These are phyloP conservation scores for Selenicereus undatus DNA, from an alignment of 148 eudicot genomes.

Conservation along the genomic window DNA sequence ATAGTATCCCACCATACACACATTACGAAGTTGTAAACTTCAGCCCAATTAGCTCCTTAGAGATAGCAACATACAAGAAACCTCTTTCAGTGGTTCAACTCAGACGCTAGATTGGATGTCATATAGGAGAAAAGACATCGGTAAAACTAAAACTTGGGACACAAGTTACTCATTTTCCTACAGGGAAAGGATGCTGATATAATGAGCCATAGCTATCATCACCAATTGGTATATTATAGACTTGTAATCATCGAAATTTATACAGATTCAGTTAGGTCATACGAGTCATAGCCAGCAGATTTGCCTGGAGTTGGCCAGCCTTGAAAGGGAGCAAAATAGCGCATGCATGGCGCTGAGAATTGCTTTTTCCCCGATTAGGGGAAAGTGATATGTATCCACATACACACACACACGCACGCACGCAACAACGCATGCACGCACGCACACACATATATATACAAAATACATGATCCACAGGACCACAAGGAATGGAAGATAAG, in stretches of 20 bases:
- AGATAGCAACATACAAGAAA: neutral
- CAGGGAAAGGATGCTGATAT: neutral
- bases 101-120: neutral
- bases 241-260: neutral
- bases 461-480: no score
- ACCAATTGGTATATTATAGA: no score
- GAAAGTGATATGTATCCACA: no score
- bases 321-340: neutral
- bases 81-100: neutral
- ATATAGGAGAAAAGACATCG: neutral
- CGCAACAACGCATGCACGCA: no score
- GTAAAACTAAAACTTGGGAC: neutral
- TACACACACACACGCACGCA: no score
- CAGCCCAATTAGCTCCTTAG: neutral
- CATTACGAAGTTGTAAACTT: neutral
- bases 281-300: neutral
- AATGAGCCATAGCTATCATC: neutral
- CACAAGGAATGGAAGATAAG: no score
- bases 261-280: neutral
- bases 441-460: no score
- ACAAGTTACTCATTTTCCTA: no score
- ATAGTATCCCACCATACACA: neutral
- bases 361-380: no score
- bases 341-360: neutral
- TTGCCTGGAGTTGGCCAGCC: neutral